Base-by-base conservation (phyloP, 331 rosid species). In the Acacia concinna region DNA sequence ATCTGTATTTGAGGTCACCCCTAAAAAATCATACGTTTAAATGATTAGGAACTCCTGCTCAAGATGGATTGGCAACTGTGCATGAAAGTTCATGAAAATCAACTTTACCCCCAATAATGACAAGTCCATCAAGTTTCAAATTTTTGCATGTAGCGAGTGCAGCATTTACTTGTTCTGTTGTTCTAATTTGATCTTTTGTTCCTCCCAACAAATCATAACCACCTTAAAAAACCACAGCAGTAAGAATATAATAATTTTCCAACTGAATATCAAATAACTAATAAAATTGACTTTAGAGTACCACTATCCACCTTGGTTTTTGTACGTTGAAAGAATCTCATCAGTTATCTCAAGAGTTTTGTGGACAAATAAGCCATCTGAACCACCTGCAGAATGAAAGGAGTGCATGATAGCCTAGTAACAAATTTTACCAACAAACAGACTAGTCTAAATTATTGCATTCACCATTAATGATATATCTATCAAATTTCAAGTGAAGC, bases 151-250 rank as follows among this genome's bases (percentile, higher is more conserved):
- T 72, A 46, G 82, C 83, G 30, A 93, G 90, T 15, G 99, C 94
- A 76, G 97, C 94, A 62, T 96, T 93, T 78, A 96, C 97, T 86
- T 96, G 99, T 76, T 91, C 98, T 1, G 85, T 93, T 40, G 99
- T 96, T 87, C 93, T 89, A 81, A 96, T 91, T 84, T 96, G 99
- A 87, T 96, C 99, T 65, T 93, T 90, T 3, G 99, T 96, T 70
- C 99, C 81, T 27, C 99, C 99, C 88, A 96, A 89, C 90, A 96
- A 84, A 88, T 96, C 99, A 89, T 93, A 96, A 82, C 99, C 99
- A 84, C 99, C 99, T 95, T 80, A 52, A 66, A 84, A 74, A 83
- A 79, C 34, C 81, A 5, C 31, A 79, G 80, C 68, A 49, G 81
- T 41, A 71, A 73, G 47, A 2, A 5, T 51, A 67, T 77, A 71